Percentiles rank a stretch among this genome's conserved stretches.
Conservation (phyloP, 225 moss, liverwort and hornwort species). For the Neckera pumila region DNA sequence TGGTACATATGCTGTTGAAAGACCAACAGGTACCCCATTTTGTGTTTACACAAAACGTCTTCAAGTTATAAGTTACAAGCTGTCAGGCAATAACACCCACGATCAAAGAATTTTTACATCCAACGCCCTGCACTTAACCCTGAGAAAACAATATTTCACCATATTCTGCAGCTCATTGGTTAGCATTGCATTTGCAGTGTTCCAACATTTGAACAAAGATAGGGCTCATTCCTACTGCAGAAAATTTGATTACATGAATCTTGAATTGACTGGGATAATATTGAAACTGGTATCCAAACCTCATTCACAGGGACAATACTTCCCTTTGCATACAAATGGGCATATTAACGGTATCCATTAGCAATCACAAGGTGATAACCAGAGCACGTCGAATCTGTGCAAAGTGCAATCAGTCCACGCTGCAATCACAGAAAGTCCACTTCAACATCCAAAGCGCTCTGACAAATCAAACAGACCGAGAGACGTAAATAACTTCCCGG, state of each 20-base stretch:
- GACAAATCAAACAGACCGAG: background rate
- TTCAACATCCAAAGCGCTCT: background rate
- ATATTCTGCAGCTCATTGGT: background rate
- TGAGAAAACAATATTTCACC: background rate
- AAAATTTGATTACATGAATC: background rate
- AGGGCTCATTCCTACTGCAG: background rate
- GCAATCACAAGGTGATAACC: background rate
- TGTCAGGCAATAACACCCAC: background rate
- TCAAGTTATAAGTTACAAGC: background rate
- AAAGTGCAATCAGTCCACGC: background rate
- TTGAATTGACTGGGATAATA: background rate
- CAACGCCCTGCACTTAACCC: background rate
- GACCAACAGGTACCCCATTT: background rate
- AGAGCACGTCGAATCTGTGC: background rate
- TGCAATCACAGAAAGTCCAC: background rate
- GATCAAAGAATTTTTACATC: background rate
- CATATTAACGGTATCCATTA: background rate
- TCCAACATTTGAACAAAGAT: background rate
- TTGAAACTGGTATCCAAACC: background rate
- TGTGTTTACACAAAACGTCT: background rate
- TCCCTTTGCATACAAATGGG: background rate
- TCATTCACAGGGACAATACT: background rate
- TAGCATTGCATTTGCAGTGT: background rate
- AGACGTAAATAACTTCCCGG: background rate
- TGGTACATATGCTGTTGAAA: background rate